Evolutionary conservation across 371 early-diverging fungal genomes (phyloP), one percentile per base, ranked within the genome.

Genomic region (Saksenaea vasiformis): DNA sequence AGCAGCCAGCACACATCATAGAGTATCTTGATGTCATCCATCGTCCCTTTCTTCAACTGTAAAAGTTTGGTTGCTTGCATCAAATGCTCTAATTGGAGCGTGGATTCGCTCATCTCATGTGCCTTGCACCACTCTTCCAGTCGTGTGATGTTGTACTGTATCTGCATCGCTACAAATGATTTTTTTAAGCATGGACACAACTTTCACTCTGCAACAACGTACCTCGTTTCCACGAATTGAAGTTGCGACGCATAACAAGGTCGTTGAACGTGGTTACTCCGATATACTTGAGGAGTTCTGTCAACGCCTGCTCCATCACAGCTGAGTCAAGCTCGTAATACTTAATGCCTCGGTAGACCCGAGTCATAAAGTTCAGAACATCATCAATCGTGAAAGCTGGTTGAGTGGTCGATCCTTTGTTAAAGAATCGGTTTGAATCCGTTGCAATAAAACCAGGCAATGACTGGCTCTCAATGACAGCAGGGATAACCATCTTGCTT

Each of bases 121-220:
- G 86, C 68, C 83, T 88, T 89, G 85, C 94, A 95, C 97, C 97
- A 97, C 66, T 96, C 95, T 67, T 94, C 93, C 56, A 97, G 78
- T n/a, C 91, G 83, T 3, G 90, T 89, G 41, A 95, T 85, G 70
- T 97, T 97, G 84, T 92, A 95, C 76, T 96, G 96, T 71, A 97
- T 93, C 85, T 97, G 96, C 89, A 96, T 95, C 5, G 70, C 74
- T 73, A 61, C 22, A n/a, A n/a, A n/a, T n/a, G 24, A 54, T n/a
- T 27, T 58, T 58, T 57, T 43, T 58, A 66, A 5, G 73, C 66
- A 31, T 77, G 64, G 0, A 58, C 51, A 37, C 65, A 74, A 53
- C 60, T 71, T 15, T 28, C 53, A n/a, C 15, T 13, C 43, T 37
- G 11, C 36, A 51, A 54, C 69, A 73, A 36, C n/a, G 35, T 69